Evolutionary conservation across 2,329 filamentous ascomycete species (phyloP), one percentile per base, ranked within the genome.

Genomic region (Neophaeococcomyces aloes): DNA sequence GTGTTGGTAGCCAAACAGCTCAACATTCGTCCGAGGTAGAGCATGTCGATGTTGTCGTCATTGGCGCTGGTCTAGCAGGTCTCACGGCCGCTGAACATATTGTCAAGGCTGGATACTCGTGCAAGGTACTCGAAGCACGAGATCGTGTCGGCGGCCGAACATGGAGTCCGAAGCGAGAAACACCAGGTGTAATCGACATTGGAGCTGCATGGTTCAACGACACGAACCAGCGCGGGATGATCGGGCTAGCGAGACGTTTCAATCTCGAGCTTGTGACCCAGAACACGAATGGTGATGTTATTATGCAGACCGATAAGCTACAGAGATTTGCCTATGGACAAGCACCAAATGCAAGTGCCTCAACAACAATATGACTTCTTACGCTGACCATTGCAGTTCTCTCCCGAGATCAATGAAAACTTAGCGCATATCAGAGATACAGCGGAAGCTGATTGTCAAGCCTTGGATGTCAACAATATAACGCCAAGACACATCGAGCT

Each of bases 161-260:
- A 0, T 65, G 57, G 57, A 59, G 47, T 6, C 48, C 53, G 6
- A 48, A 53, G n/a, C 47, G 50, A 10, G 44, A 50, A 7, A 51
- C 52, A 7, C 47, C 49, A n/a, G 56, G 57, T 13, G 48, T 54
- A 19, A 62, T 69, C 5, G 76, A 79, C 17, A 53, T 76, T 0
- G 75, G 75, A 2, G 76, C 73, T 0, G 73, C 72, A 0, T 79
- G 75, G 76, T 70, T 78, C 49, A 79, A 79, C 48, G 70, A 77
- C 41, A 67, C 61, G 1, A 73, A 69, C 38, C 75, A 79, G 50
- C 59, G 52, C 19, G 59, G 59, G 3, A 66, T 77, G 38, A 68
- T 58, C 49, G 59, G 55, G 1, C 51, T 58, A 39, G 55, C 53
- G 0, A 49, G 57, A 43, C 48, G 47, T 19, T 59, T 63, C 29